Evolutionary conservation across 2,329 filamentous ascomycete species (phyloP).

Genomic region (Aspergillus sp.): DNA sequence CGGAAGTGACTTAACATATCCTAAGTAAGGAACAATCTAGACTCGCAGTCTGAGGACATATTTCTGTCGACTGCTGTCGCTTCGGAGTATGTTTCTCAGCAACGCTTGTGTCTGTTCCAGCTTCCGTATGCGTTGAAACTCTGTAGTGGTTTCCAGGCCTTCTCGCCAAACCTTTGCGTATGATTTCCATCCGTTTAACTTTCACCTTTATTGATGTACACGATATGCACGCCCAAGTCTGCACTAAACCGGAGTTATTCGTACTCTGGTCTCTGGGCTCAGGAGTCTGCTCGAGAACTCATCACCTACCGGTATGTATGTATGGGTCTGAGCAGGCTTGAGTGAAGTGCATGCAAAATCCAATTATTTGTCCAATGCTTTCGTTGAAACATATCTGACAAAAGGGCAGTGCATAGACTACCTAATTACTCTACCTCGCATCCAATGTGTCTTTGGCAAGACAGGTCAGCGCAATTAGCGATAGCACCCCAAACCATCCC

Average conservation of each 20-base stretch:
- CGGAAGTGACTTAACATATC: constrained; percentile 1
- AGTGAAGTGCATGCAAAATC: too few species aligned
- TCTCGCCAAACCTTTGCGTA: not conserved
- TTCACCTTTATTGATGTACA: constrained; percentile 3
- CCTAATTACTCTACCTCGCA: too few species aligned
- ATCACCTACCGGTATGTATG: too few species aligned
- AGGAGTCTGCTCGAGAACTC: not conserved
- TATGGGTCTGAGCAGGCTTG: too few species aligned
- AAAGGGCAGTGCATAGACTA: too few species aligned
- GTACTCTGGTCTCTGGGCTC: too few species aligned
- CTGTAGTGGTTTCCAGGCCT: not conserved
- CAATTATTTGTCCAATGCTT: not conserved
- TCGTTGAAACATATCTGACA: too few species aligned
- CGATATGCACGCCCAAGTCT: not conserved
- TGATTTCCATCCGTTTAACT: constrained; percentile 1
- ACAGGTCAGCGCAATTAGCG: not conserved
- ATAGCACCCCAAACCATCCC: not conserved
- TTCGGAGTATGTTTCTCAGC: too few species aligned
- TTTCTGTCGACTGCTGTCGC: too few species aligned
- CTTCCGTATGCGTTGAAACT: not conserved
- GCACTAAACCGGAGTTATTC: not conserved
- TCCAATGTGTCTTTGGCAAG: too few species aligned
- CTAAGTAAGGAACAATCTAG: not conserved
- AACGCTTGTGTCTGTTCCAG: too few species aligned
- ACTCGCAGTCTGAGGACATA: not conserved